Evolutionary conservation across 139 green algal species (phyloP), one percentile per base, ranked within the genome.

Genomic region (Coccomyxa sp.): DNA sequence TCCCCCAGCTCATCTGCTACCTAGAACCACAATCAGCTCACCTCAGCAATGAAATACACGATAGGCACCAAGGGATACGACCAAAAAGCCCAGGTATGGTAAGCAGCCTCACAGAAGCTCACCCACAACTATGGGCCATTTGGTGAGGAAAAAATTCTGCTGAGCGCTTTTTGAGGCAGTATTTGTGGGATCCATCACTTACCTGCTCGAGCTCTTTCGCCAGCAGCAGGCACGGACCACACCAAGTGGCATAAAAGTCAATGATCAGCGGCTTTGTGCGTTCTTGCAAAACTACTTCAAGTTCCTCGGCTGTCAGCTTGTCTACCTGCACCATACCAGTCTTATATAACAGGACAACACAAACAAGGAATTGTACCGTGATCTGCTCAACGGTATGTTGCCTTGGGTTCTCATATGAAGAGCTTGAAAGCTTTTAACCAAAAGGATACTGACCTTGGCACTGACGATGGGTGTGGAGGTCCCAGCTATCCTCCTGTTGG

Each of bases 231-330:
- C 93, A 96, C 21, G 93, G 93, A 0, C 93, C 93, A 79, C 90
- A 94, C 96, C 94, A 98, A 14, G 92, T 96, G 17, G 96, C 96
- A 67, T 94, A 99, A 67, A 99, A 98, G 87, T 99, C 96, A 18
- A 99, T 92, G 14, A 99, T 92, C 0, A 98, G 76, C 0, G 94
- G 92, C 27, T 86, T 88, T 32, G 94, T 89, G 1, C 95, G 86
- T 18, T 90, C 81, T 30, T 87, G 81, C 28, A 99, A 92, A 1
- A 89, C 93, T 1, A 94, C 90, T 81, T 98, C 94, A 7, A 99
- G 89, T 82, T 96, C 83, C 82, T 97, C 94, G 16, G 88, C 91
- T 32, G 82, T 94, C 28, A 98, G 88, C 82, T 96, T 93, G 60
- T 91, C n/a, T 1, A 95, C 88, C 93, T 96, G 89, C 18, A 80